These are phyloP conservation scores for Jacaranda copaia DNA, from an alignment of 257 asterid species.

Conservation along the genomic window DNA sequence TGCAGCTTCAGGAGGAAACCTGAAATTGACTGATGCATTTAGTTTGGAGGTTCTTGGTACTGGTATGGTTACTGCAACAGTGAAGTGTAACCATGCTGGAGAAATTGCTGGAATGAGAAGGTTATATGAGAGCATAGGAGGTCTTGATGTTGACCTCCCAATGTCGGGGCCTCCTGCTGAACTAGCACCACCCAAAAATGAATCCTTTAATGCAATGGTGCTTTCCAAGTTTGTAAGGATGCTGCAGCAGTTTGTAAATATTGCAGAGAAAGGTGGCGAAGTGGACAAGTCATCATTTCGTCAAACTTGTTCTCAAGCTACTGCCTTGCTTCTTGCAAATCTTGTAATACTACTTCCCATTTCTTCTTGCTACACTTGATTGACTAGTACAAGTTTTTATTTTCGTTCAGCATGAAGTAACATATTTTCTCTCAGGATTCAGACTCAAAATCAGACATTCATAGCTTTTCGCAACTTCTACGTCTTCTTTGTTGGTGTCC, in stretches of 20 bases:
- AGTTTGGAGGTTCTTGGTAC: conserved; percentile 96
- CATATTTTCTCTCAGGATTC: conserved; percentile 68
- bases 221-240: conserved; percentile 76
- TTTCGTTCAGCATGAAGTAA: conserved; percentile 32
- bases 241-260: conserved; percentile 88
- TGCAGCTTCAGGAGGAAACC: conserved; percentile 97
- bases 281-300: conserved; percentile 89
- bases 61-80: conserved; percentile 94
- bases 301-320: conserved; percentile 95
- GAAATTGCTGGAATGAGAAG: conserved; percentile 99
- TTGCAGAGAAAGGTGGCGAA: conserved; percentile 87
- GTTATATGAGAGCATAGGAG: conserved; percentile 87
- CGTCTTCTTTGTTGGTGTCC: conserved; percentile 99
- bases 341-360: conserved; percentile 54
- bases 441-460: conserved; percentile 66
- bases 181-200: conserved; percentile 56
- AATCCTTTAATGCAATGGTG: conserved; percentile 78
- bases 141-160: conserved; percentile 64
- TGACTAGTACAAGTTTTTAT: conserved; percentile 8
- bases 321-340: conserved; percentile 94
- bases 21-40: conserved; percentile 90
- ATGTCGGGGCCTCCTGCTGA: conserved; percentile 52
- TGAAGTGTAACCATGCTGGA: conserved; percentile 97
- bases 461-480: conserved; percentile 95
- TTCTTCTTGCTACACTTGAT: conserved; percentile 18